Conservation (phyloP, 2,329 filamentous ascomycete genomes). For the Penicillium sp. region DNA sequence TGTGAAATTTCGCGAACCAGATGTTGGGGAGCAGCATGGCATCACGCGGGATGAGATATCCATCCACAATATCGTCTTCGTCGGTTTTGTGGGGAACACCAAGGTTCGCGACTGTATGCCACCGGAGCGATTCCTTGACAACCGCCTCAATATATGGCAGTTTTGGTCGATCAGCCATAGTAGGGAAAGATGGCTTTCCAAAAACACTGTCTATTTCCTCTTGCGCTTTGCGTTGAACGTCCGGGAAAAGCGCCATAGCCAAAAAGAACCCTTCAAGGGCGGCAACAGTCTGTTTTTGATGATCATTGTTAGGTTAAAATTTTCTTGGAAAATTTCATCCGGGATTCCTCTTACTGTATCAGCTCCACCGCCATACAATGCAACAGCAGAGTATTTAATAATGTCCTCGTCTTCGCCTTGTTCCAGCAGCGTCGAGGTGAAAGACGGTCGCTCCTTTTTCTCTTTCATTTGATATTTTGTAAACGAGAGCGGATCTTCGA, state of each 20-base stretch:
- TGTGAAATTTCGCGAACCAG: slow-evolving; percentile 33
- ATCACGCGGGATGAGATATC: slow-evolving; percentile 40
- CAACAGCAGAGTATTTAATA: slow-evolving; percentile 48
- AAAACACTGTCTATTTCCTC: slow-evolving; percentile 46
- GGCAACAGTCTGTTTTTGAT: slow-evolving; percentile 44
- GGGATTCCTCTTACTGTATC: slow-evolving; percentile 38
- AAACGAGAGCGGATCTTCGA: background rate
- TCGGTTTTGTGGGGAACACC: slow-evolving; percentile 33
- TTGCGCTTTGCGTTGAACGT: slow-evolving; percentile 56
- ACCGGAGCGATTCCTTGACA: slow-evolving; percentile 42
- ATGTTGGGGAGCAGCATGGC: slow-evolving; percentile 28
- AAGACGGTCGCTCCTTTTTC: background rate
- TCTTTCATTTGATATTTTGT: slow-evolving; percentile 1
- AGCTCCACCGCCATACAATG: slow-evolving; percentile 48
- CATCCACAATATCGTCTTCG: slow-evolving; percentile 29
- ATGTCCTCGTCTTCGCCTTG: slow-evolving; percentile 11
- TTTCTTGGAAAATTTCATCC: background rate
- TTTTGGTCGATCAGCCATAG: slow-evolving; percentile 40
- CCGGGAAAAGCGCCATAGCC: slow-evolving; percentile 55
- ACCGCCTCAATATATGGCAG: slow-evolving; percentile 44
- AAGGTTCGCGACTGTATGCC: slow-evolving; percentile 40
- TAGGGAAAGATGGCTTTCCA: slow-evolving; percentile 35
- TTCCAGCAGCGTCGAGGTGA: slow-evolving; percentile 5
- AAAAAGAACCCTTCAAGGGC: slow-evolving; percentile 52
- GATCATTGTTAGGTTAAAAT: background rate